Evolutionary conservation across 2,329 filamentous ascomycete genomes (phyloP), one percentile per base, ranked within the genome.

Genomic region (Penicillium nordicum): DNA sequence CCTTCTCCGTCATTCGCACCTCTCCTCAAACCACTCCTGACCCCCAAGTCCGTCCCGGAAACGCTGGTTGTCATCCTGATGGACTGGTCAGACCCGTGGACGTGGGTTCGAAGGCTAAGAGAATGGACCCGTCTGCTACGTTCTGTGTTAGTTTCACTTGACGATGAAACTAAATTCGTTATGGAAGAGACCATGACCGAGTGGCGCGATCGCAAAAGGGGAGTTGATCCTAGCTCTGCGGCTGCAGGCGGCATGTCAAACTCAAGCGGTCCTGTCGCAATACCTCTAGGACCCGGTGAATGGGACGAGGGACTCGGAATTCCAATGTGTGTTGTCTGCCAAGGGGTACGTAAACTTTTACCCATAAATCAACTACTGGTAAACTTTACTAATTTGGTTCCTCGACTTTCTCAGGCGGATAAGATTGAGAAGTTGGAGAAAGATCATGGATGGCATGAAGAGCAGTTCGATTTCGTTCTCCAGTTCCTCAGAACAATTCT

Each of bases 31-130:
- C 92, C 92, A 25, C 88, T 96, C 50, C 82, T 97, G 58, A 96
- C 89, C 18, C 87, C 90, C 42, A 84, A 90, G 73, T 88, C 90
- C 7, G 88, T 96, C 69, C 87, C 90, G 30, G 88, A 96, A 72
- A 96, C 90, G 45, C 82, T 96, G 58, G 84, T 97, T 61, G 89
- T 96, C 60, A 86, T 99, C 67, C 79, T 99, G n/a, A 82, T 99
- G 42, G 92, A 97, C 78, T 99, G 94, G 94, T 88, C 89, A 57
- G 86, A 94, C 70, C 94, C 94, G 14, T 96, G 94, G 86, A 80
- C 86, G 60, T 99, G 95, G 91, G 83, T 97, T 69, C 85, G 90
- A 57, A 88, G 96, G 74, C 79, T 99, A 55, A 84, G 90, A 69
- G 88, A 89, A 70, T 99, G 94, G 94, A 86, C 97, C 59, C 82